Base-by-base conservation (phyloP, 768 basidiomycete species). In the Postia placenta region DNA sequence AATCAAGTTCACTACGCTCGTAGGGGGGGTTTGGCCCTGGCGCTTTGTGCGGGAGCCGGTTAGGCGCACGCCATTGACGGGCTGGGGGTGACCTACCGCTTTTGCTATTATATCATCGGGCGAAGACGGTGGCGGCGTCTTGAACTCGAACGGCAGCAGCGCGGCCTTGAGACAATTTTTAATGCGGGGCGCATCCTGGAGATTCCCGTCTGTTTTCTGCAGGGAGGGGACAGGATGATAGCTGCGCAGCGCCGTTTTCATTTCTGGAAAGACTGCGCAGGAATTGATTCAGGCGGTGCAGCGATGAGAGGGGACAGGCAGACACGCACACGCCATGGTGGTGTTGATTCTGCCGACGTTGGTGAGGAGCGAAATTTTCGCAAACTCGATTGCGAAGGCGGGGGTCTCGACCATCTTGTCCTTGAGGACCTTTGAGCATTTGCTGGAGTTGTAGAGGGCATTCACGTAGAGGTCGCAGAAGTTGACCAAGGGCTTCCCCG, bases 331-430 rank as follows among this genome's bases (percentile, higher is more conserved):
- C 45, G 90, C 90, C 80, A 92, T 84, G 26, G 92, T 93, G 33
- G 92, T 94, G 62, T 93, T 94, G 67, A 94, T 88, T 54, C 90
- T 74, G 22, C 92, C 92, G 41, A 92, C 86, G 61, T 95, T 95
- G 45, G 90, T 89, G 46, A 93, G 72, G 27, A 93, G 73, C 23
- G 86, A 83, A 30, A 93, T 80, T 68, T 92, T 91, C 45, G 84
- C 85, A 45, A 91, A 78, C 65, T 89, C 88, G 55, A 82, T 69
- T 4, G 81, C 83, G 64, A 89, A 91, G 5, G 79, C 79, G 12
- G 87, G 86, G 0, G 79, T 85, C 48, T 91, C 87, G 44, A 81
- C 67, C 83, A 94, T 88, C 67, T 92, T 92, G 62, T 88, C 85
- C 66, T 87, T 85, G 64, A 92, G 76, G 36, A 87, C 85, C 68